phyloP scores from a whole-genome alignment of 208 protist species.

The Acanthamoeba quina region DNA sequence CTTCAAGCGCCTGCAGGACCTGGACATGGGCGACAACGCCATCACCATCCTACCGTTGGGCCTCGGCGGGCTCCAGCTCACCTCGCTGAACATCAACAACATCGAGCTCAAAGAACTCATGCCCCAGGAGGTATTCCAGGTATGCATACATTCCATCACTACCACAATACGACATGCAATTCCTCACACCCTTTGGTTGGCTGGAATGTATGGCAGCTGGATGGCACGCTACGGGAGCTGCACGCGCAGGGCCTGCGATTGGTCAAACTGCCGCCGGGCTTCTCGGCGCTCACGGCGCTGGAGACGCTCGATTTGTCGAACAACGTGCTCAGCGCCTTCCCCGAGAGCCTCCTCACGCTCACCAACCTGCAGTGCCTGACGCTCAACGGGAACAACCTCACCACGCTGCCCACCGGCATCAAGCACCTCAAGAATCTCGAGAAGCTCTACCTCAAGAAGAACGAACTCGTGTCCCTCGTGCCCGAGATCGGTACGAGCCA shows the following conservation, averaged over 20 bases:
- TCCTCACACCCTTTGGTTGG: too few relatives aligned
- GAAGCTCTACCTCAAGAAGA: constrained; percentile 18
- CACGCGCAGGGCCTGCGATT: constrained; percentile 7
- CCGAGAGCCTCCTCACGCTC: constrained; percentile 36
- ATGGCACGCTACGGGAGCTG: constrained; percentile 5
- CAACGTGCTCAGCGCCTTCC: constrained; percentile 5
- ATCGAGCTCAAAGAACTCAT: constrained; percentile 28
- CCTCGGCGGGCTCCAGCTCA: constrained; percentile 39
- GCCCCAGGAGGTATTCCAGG: constrained; percentile 3
- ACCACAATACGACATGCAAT: too few relatives aligned
- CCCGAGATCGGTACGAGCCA: constrained; percentile 21
- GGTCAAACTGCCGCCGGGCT: background rate
- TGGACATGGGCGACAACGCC: constrained; percentile 62
- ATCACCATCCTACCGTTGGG: constrained; percentile 18
- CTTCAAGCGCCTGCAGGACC: constrained; percentile 1
- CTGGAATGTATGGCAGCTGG: too few relatives aligned
- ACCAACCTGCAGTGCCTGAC: constrained; percentile 42
- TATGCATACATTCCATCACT: background rate
- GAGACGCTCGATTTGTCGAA: constrained; percentile 47
- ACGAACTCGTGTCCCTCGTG: constrained; percentile 23
- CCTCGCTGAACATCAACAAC: constrained; percentile 30
- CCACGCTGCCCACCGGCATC: constrained; percentile 27
- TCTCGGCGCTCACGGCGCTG: constrained; percentile 37
- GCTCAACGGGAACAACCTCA: constrained; percentile 41
- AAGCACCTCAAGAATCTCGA: constrained; percentile 54